phyloP scores from a whole-genome alignment of 2,329 filamentous ascomycete species.

The Monosporascus sp. region DNA sequence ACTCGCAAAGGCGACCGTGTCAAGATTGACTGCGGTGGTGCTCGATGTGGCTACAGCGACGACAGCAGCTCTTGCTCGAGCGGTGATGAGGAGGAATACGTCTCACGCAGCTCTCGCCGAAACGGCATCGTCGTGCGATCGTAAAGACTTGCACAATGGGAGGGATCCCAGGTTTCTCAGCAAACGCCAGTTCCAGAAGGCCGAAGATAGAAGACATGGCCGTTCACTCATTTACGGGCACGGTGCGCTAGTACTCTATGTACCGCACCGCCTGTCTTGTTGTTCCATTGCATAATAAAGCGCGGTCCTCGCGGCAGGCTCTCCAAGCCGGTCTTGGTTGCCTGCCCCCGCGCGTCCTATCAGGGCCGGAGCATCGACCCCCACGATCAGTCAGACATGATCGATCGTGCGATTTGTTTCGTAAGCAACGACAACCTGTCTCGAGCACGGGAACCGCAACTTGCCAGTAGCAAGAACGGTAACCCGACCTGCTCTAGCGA shows the following conservation, averaged over 20 bases:
- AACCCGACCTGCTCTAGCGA: conserved; percentile 18
- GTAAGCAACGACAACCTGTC: conserved; percentile 22
- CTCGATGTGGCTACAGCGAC: conserved; percentile 77
- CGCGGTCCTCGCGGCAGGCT: conserved; percentile 15
- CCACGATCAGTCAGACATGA: conserved; percentile 26
- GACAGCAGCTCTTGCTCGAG: conserved; percentile 65
- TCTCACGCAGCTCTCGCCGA: conserved; percentile 51
- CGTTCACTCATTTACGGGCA: conserved; percentile 29
- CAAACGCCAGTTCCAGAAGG: conserved; percentile 22
- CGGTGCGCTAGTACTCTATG: conserved; percentile 12
- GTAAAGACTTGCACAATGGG: conserved; percentile 21
- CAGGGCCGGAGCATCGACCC: conserved; percentile 52
- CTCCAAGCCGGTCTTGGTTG: conserved; percentile 41
- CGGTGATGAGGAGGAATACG: conserved; percentile 56
- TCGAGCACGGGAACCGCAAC: conserved; percentile 13
- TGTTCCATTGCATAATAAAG: conserved; percentile 31
- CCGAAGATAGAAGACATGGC: conserved; percentile 18
- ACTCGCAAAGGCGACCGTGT: conserved; percentile 88
- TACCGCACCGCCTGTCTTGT: conserved; percentile 23
- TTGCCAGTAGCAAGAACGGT: conserved; percentile 5
- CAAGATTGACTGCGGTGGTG: conserved; percentile 91
- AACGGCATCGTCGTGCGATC: conserved; percentile 56
- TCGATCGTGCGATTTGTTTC: conserved; percentile 22
- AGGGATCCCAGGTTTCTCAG: conserved; percentile 13
- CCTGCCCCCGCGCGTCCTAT: conserved; percentile 26